Evolutionary conservation across 305 asterid species (phyloP).

Genomic region (Salvia sclarea): DNA sequence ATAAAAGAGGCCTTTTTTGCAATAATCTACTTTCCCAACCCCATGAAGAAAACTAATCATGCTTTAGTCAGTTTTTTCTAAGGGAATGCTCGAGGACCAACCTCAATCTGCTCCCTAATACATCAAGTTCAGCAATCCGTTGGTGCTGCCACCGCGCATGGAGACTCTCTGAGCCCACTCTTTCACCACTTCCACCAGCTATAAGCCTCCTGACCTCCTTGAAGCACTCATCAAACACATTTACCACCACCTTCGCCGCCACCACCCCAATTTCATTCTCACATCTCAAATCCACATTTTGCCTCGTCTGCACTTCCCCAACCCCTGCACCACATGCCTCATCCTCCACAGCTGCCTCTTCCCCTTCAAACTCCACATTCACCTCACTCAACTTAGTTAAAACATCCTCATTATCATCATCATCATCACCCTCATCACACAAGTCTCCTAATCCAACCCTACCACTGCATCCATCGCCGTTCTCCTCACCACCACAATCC

Average conservation of each 20-base stretch:
- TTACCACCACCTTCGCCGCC: slow-evolving; percentile 52
- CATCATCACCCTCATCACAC: slow-evolving; percentile 21
- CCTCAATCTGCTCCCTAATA: slow-evolving; percentile 65
- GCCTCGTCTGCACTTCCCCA: slow-evolving; percentile 23
- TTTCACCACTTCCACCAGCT: slow-evolving; percentile 31
- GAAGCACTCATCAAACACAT: slow-evolving; percentile 62
- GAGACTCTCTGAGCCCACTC: slow-evolving; percentile 34
- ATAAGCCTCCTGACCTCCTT: slow-evolving; percentile 47
- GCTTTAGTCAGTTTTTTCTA: slow-evolving; percentile 41
- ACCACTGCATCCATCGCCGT: slow-evolving; percentile 24
- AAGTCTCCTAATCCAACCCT: slow-evolving; percentile 20
- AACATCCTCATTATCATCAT: slow-evolving; percentile 31
- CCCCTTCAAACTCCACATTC: slow-evolving; percentile 68
- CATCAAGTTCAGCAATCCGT: slow-evolving; percentile 68
- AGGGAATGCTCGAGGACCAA: slow-evolving; percentile 64
- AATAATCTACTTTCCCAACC: slow-evolving; percentile 23
- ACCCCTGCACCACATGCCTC: background rate
- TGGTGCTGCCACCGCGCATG: slow-evolving; percentile 66
- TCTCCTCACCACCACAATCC: slow-evolving; percentile 20
- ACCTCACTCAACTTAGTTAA: slow-evolving; percentile 71
- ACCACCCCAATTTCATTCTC: slow-evolving; percentile 35
- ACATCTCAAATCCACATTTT: slow-evolving; percentile 18
- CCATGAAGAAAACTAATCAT: slow-evolving; percentile 21
- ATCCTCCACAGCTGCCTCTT: slow-evolving; percentile 30
- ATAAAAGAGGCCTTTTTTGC: slow-evolving; percentile 20